Conservation (phyloP, 441 rosid species). For the Aquilaria agallochum region DNA sequence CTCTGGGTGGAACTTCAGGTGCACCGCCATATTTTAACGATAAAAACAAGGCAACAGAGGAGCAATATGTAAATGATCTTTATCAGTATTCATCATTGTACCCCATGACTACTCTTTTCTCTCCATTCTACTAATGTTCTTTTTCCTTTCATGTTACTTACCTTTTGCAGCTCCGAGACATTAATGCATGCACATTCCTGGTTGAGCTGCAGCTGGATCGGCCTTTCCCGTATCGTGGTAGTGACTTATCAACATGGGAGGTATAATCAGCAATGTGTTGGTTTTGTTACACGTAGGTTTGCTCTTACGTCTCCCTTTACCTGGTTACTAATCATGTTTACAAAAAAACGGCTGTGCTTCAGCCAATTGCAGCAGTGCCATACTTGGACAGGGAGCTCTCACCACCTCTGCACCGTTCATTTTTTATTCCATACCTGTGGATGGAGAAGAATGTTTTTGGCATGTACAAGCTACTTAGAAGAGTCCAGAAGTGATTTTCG, state of each 20-base stretch:
- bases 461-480: conserved; percentile 63
- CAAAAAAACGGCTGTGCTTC: conserved; percentile 15
- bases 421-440: conserved; percentile 87
- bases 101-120: no score
- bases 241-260: conserved; percentile 89
- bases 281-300: background rate
- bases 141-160: no score
- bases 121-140: no score
- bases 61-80: conserved; percentile 62
- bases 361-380: conserved; percentile 77
- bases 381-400: conserved; percentile 91
- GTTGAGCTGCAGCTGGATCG: conserved; percentile 86
- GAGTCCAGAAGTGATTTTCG: conserved; percentile 32
- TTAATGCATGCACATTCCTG: conserved; percentile 72
- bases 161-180: conserved; percentile 53
- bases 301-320: background rate
- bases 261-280: conserved; percentile 24
- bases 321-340: background rate
- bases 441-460: conserved; percentile 85
- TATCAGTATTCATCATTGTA: no score
- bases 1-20: conserved; percentile 87
- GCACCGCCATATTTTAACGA: conserved; percentile 82
- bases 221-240: conserved; percentile 64
- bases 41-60: conserved; percentile 78
- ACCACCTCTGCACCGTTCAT: conserved; percentile 74